Evolutionary conservation across 2,329 filamentous ascomycete species (phyloP).

Genomic region (Bretziella fagacearum): DNA sequence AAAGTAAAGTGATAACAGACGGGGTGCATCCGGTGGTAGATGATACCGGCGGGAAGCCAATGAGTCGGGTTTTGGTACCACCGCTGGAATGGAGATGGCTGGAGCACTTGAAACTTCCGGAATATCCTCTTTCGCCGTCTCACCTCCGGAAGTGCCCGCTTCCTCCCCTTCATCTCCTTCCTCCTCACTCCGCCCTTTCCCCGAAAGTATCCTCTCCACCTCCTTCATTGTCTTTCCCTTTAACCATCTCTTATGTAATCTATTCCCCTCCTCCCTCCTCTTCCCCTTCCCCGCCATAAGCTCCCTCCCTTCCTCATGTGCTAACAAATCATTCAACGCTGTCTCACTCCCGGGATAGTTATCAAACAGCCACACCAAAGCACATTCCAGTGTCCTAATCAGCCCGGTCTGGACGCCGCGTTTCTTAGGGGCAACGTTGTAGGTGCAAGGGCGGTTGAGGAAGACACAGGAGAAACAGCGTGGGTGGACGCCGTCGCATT

Average conservation of each 20-base stretch:
- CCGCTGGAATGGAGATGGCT: not conserved
- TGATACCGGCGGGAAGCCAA: slow-evolving; percentile 14
- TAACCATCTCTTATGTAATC: slow-evolving; percentile 44
- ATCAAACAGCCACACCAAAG: slow-evolving; percentile 49
- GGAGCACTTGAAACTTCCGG: not conserved
- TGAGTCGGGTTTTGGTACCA: not conserved
- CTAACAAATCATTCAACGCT: slow-evolving; percentile 37
- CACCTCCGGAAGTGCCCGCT: slow-evolving; percentile 15
- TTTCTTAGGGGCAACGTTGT: slow-evolving; percentile 57
- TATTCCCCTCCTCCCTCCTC: slow-evolving; percentile 29
- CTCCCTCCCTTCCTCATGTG: slow-evolving; percentile 26
- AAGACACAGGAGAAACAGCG: slow-evolving; percentile 49
- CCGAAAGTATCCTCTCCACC: slow-evolving; percentile 44
- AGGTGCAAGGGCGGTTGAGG: slow-evolving; percentile 49
- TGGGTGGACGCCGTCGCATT: slow-evolving; percentile 54
- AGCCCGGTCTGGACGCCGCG: slow-evolving; percentile 67
- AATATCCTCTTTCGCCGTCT: not conserved
- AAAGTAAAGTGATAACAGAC: slow-evolving; percentile 55
- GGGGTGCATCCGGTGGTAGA: slow-evolving; percentile 38
- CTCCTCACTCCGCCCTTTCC: slow-evolving; percentile 21
- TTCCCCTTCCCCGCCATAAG: slow-evolving; percentile 35
- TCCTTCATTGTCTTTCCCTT: slow-evolving; percentile 44
- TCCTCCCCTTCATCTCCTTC: slow-evolving; percentile 23
- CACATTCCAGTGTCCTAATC: slow-evolving; percentile 54
- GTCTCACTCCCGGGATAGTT: slow-evolving; percentile 42